Conservation (phyloP, 768 basidiomycete species). For the Paxillus rubicundulus region DNA sequence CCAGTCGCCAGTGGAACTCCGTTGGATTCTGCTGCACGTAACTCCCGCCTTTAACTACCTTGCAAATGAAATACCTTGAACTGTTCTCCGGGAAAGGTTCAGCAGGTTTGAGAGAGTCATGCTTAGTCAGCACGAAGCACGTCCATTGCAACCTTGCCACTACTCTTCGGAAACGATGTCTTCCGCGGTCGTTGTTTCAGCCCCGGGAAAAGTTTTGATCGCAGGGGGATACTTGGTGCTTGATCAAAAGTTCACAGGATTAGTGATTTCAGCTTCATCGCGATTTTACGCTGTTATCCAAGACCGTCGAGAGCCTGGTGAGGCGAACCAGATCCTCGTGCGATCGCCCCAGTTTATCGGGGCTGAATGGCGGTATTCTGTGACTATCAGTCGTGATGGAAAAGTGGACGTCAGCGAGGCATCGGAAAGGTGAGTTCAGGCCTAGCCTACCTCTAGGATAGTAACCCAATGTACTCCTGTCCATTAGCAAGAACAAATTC, state of each 20-base stretch:
- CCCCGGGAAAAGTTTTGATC: constrained; percentile 92
- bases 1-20: too few species aligned
- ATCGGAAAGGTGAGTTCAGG: constrained; percentile 21
- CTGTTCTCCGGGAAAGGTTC: too few species aligned
- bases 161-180: constrained; percentile 33
- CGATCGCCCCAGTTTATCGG: constrained; percentile 89
- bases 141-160: not conserved
- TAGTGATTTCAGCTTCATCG: constrained; percentile 89
- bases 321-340: constrained; percentile 56
- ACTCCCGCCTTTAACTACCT: too few species aligned
- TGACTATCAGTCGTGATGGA: constrained; percentile 38
- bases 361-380: constrained; percentile 73
- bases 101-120: not conserved
- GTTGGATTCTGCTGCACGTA: too few species aligned
- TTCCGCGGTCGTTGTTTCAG: constrained; percentile 70
- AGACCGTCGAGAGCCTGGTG: constrained; percentile 23
- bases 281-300: constrained; percentile 86
- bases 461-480: constrained; percentile 5
- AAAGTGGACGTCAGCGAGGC: constrained; percentile 21
- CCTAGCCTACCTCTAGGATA: not conserved
- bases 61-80: too few species aligned
- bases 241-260: constrained; percentile 79
- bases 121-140: constrained; percentile 27
- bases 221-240: constrained; percentile 98
- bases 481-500: constrained; percentile 78